phyloP scores from a whole-genome alignment of 192 early-diverging fungal species.

The Dissophora ornata region DNA sequence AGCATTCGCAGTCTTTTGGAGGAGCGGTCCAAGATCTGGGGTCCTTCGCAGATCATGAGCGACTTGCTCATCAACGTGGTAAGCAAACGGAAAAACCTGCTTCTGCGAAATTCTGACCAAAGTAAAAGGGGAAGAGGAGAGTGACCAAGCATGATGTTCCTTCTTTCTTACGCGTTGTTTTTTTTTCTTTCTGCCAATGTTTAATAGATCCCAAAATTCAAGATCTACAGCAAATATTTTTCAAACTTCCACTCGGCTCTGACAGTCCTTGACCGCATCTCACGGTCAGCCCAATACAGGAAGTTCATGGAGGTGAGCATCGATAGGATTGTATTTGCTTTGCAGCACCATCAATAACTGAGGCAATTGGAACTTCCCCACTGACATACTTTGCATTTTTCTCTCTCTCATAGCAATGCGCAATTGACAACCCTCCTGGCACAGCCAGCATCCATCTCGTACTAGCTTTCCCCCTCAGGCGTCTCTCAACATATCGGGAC shows the following conservation, averaged over 20 bases:
- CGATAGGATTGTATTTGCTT: too few relatives aligned
- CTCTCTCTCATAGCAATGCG: too few relatives aligned
- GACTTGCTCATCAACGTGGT: slow-evolving; percentile 36
- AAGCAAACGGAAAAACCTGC: neutral
- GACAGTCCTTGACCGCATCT: slow-evolving; percentile 47
- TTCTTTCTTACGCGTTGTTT: too few relatives aligned
- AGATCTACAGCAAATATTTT: slow-evolving; percentile 49
- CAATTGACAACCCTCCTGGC: slow-evolving; percentile 31
- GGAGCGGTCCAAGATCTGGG: slow-evolving; percentile 53
- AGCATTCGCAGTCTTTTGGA: slow-evolving; percentile 32
- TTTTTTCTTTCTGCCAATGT: neutral
- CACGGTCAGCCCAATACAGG: slow-evolving; percentile 31
- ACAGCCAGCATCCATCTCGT: slow-evolving; percentile 46
- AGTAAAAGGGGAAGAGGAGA: too few relatives aligned
- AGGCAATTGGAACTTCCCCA: too few relatives aligned
- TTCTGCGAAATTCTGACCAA: too few relatives aligned
- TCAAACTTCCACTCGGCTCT: slow-evolving; percentile 43
- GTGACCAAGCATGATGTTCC: too few relatives aligned
- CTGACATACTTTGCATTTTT: too few relatives aligned
- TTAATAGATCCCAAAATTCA: slow-evolving; percentile 47
- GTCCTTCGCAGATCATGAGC: slow-evolving; percentile 51
- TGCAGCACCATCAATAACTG: too few relatives aligned
- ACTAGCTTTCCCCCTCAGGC: slow-evolving; percentile 36
- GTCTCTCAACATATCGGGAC: slow-evolving; percentile 36
- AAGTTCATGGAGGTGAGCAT: slow-evolving; percentile 46